A percentile compares a stretch with the other conserved stretches of the same genome.
phyloP scores from a whole-genome alignment of 1,139 yeast species.

The Scheffersomyces cryptocercus region DNA sequence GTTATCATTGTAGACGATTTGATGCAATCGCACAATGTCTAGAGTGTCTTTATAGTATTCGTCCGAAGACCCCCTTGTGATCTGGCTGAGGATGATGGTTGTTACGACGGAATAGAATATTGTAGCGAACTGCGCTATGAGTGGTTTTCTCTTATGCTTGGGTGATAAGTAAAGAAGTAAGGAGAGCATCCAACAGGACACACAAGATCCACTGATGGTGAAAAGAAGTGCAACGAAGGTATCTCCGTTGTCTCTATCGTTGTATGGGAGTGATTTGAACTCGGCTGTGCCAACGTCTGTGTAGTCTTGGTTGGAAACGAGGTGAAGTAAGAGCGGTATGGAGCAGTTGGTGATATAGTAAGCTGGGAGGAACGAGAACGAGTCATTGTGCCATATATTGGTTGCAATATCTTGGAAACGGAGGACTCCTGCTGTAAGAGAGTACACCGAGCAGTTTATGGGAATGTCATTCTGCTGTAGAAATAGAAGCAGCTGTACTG shows the following conservation, averaged over 20 bases:
- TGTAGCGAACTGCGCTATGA: conserved; percentile 46
- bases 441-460: conserved; percentile 41
- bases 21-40: conserved; percentile 36
- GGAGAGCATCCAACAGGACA: conserved; percentile 56
- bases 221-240: conserved; percentile 46
- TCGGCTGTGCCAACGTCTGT: conserved; percentile 1
- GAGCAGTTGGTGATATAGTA: conserved; percentile 47
- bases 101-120: conserved; percentile 44
- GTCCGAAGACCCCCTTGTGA: conserved; percentile 32
- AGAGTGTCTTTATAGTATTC: conserved; percentile 42
- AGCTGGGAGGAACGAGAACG: conserved; percentile 32
- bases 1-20: conserved; percentile 26
- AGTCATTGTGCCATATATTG: background rate
- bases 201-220: conserved; percentile 43
- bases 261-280: conserved; percentile 19
- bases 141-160: conserved; percentile 45
- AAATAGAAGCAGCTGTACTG: conserved; percentile 20
- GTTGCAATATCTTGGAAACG: conserved; percentile 18
- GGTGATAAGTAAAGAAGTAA: conserved; percentile 48
- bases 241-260: conserved; percentile 38
- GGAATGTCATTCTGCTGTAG: conserved; percentile 21
- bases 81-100: conserved; percentile 40
- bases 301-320: conserved; percentile 8
- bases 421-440: conserved; percentile 34
- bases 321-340: conserved; percentile 15